These are phyloP conservation scores for Xylaria sp. DNA, from an alignment of 2,329 filamentous ascomycete genomes.

Conservation along the genomic window DNA sequence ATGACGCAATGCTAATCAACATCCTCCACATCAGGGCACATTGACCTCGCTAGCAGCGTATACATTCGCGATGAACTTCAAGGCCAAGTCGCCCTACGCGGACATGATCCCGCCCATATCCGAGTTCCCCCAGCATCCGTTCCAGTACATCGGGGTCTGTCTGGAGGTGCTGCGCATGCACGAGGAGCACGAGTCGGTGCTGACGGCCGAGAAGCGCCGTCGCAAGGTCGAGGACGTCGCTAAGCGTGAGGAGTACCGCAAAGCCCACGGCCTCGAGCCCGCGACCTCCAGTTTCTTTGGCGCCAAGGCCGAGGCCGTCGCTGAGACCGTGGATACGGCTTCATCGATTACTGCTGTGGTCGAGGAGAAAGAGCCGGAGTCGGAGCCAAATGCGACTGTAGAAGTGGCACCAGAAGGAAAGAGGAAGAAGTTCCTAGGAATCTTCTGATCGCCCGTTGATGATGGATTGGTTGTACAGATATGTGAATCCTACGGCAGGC, in stretches of 20 bases:
- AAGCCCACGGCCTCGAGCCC: slow-evolving; percentile 81
- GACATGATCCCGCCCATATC: slow-evolving; percentile 79
- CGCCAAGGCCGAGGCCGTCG: slow-evolving; percentile 39
- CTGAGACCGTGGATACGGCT: slow-evolving; percentile 13
- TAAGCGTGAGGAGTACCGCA: slow-evolving; percentile 86
- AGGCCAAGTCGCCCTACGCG: slow-evolving; percentile 78
- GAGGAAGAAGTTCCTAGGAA: slow-evolving; percentile 85
- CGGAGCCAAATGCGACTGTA: background rate
- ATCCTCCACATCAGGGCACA: slow-evolving; percentile 61
- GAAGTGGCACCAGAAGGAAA: slow-evolving; percentile 49
- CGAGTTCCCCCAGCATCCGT: slow-evolving; percentile 75
- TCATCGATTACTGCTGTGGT: slow-evolving; percentile 26
- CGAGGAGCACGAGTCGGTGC: slow-evolving; percentile 73
- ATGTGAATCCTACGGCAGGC: slow-evolving; percentile 26
- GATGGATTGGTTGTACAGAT: slow-evolving; percentile 3
- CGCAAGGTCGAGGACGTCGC: slow-evolving; percentile 83
- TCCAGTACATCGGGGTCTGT: slow-evolving; percentile 72
- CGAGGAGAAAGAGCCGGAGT: slow-evolving; percentile 16
- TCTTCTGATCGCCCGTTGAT: slow-evolving; percentile 66
- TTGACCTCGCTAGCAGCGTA: slow-evolving; percentile 74
- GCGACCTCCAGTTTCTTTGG: slow-evolving; percentile 41
- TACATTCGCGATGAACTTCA: slow-evolving; percentile 83
- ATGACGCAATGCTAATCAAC: slow-evolving; percentile 15
- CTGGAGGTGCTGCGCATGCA: slow-evolving; percentile 81
- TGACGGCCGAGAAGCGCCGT: slow-evolving; percentile 76